Evolutionary conservation across 345 rosid genomes (phyloP).

Genomic region (Angophora floribunda): DNA sequence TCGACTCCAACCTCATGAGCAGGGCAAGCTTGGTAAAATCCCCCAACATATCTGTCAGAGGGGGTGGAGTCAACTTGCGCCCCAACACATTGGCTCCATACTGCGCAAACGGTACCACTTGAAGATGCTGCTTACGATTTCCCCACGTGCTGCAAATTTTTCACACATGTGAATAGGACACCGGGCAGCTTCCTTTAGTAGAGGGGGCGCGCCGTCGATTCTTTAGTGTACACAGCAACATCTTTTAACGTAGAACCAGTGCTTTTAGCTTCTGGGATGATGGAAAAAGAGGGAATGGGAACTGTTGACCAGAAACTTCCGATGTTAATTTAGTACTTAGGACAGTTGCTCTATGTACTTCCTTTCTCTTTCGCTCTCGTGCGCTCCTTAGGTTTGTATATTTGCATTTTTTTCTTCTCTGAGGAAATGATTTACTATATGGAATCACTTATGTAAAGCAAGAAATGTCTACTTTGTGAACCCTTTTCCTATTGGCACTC

Average conservation of each 20-base stretch:
- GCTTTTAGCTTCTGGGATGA: not conserved
- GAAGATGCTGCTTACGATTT: not conserved
- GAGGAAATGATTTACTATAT: not conserved
- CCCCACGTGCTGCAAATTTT: conserved; percentile 10
- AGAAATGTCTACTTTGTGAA: not conserved
- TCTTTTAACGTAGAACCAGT: not conserved
- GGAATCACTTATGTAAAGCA: not conserved
- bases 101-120: not conserved
- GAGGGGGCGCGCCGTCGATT: conserved; percentile 4
- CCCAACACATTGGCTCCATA: conserved; percentile 58
- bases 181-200: conserved; percentile 17
- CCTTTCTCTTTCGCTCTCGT: not conserved
- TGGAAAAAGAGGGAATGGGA: not conserved
- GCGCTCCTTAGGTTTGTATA: not conserved
- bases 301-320: not conserved
- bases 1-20: conserved; percentile 58
- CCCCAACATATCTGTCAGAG: conserved; percentile 49
- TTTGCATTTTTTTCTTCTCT: not conserved
- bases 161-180: conserved; percentile 13
- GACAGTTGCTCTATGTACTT: not conserved
- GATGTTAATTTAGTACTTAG: not conserved
- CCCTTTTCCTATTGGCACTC: not conserved
- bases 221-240: conserved; percentile 49
- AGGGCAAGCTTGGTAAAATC: conserved; percentile 38
- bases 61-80: conserved; percentile 52